Evolutionary conservation across 2,329 filamentous ascomycete species (phyloP).

Genomic region (Colletotrichum theobromicola): DNA sequence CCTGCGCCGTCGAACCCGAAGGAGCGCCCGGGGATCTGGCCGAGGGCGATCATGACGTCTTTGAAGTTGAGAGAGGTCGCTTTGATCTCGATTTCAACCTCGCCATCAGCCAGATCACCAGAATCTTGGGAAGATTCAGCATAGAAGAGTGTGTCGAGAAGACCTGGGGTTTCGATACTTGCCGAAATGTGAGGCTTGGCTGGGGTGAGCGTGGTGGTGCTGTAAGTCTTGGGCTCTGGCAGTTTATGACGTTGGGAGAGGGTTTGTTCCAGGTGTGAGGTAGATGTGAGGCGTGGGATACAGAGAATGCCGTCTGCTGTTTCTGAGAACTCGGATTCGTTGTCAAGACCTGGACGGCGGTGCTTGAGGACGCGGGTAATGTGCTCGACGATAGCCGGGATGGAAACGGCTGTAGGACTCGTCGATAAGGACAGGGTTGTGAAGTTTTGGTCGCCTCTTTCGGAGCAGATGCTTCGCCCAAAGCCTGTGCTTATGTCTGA

Average conservation of each 20-base stretch:
- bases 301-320: background rate
- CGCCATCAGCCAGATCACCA: constrained; percentile 6
- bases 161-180: background rate
- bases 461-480: background rate
- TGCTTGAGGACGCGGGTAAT: background rate
- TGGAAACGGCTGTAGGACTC: background rate
- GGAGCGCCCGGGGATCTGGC: constrained; percentile 31
- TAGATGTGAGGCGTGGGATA: constrained; percentile 13
- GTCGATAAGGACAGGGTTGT: background rate
- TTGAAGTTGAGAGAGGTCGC: constrained; percentile 38
- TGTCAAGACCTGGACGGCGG: background rate
- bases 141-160: constrained; percentile 1
- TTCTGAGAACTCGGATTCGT: background rate
- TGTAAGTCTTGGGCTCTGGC: background rate
- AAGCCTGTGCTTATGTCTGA: background rate
- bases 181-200: background rate
- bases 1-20: constrained; percentile 40
- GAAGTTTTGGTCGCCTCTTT: background rate
- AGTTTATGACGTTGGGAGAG: background rate
- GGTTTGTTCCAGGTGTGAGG: background rate
- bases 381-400: background rate
- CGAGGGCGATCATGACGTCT: constrained; percentile 39
- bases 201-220: background rate
- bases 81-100: constrained; percentile 30
- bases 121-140: background rate